phyloP scores from a whole-genome alignment of 257 asterid species.

The Solanum paucissectum region DNA sequence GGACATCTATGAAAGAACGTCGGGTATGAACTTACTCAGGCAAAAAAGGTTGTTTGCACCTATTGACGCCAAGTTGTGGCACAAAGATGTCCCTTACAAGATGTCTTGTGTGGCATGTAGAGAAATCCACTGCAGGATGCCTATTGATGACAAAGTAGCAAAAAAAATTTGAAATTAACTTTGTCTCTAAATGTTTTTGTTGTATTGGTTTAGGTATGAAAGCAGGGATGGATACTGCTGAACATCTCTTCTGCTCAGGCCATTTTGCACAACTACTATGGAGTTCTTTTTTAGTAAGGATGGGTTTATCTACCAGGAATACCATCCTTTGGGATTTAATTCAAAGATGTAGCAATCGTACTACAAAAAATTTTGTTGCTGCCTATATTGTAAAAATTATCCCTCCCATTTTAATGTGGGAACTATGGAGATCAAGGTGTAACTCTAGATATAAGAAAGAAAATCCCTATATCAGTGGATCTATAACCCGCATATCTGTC shows the following conservation, averaged over 20 bases:
- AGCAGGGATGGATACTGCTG: background rate
- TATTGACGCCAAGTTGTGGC: background rate
- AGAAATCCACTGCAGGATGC: background rate
- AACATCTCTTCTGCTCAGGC: background rate
- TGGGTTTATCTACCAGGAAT: background rate
- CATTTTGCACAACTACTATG: background rate
- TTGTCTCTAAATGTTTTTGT: background rate
- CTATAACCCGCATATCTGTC: too few relatives aligned
- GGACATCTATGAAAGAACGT: too few relatives aligned
- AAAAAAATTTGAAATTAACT: too few relatives aligned
- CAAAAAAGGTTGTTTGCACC: background rate
- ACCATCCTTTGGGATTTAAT: too few relatives aligned
- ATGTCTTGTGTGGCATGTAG: background rate
- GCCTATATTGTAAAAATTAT: too few relatives aligned
- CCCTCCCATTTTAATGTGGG: too few relatives aligned
- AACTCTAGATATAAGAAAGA: too few relatives aligned
- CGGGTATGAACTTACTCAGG: background rate
- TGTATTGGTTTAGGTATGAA: background rate
- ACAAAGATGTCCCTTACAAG: background rate
- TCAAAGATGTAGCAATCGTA: background rate
- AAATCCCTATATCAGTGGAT: too few relatives aligned
- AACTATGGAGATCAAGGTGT: too few relatives aligned
- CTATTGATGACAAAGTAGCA: background rate
- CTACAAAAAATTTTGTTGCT: too few relatives aligned
- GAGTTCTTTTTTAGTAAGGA: background rate